A percentile compares a stretch with the other conserved stretches of the same genome.
Evolutionary conservation across 2,329 filamentous ascomycete genomes (phyloP).

Genomic region (Dothidotthia symphoricarpi): DNA sequence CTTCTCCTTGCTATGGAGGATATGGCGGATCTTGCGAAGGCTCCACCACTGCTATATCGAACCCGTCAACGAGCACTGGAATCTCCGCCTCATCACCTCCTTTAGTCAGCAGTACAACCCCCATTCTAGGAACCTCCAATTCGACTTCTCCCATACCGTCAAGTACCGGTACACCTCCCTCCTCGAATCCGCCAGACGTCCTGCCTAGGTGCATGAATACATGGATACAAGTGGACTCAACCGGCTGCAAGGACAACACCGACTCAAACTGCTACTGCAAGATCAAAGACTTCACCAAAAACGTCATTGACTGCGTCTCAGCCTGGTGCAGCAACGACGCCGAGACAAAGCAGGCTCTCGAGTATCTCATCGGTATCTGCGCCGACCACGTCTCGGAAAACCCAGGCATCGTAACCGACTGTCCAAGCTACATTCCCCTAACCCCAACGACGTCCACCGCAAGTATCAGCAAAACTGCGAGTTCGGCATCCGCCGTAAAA

Average conservation of each 20-base stretch:
- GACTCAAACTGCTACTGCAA: conserved; percentile 87
- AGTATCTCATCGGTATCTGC: conserved; percentile 91
- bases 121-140: conserved; percentile 18
- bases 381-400: conserved; percentile 70
- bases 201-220: conserved; percentile 91
- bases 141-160: conserved; percentile 8
- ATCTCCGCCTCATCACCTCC: conserved; percentile 5
- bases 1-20: conserved; percentile 6
- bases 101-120: conserved; percentile 11
- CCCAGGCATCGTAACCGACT: conserved; percentile 79
- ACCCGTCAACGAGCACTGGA: conserved; percentile 7
- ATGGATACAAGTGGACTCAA: conserved; percentile 61
- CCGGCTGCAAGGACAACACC: conserved; percentile 78
- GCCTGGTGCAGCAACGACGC: conserved; percentile 65
- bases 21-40: conserved; percentile 19
- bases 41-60: conserved; percentile 9
- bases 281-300: conserved; percentile 69
- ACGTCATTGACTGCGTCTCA: conserved; percentile 77
- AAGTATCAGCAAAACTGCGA: conserved; percentile 3
- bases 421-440: conserved; percentile 59
- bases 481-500: conserved; percentile 5
- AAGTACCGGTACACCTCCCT: conserved; percentile 12
- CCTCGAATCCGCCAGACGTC: conserved; percentile 58
- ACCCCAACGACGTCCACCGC: conserved; percentile 22
- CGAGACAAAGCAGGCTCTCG: conserved; percentile 68